A percentile compares a stretch with the other conserved stretches of the same genome.
Evolutionary conservation across 257 asterid genomes (phyloP).

Genomic region (Nicotiana tabacum): DNA sequence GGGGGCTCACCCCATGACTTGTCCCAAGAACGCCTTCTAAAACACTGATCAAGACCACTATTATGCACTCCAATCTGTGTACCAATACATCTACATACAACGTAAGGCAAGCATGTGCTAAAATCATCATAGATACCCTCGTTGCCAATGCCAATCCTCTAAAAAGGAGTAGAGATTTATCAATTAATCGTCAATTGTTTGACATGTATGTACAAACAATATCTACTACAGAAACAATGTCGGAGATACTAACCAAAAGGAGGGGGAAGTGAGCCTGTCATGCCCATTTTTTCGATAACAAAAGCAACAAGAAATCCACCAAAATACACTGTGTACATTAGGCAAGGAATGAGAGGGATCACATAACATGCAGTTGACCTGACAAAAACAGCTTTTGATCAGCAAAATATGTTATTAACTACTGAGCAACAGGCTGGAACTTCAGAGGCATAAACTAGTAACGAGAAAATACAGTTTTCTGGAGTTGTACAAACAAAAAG

Average conservation of each 20-base stretch:
- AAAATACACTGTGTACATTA: slow-evolving; percentile 68
- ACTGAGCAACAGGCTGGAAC: not conserved
- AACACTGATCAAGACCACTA: not conserved
- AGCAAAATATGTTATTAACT: slow-evolving; percentile 12
- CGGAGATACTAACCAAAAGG: slow-evolving; percentile 71
- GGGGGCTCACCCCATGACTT: too few species aligned
- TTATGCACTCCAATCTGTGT: not conserved
- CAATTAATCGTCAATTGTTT: not conserved
- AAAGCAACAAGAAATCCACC: slow-evolving; percentile 83
- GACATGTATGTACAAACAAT: not conserved
- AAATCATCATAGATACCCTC: not conserved
- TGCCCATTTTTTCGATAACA: slow-evolving; percentile 97
- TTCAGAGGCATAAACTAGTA: slow-evolving; percentile 4
- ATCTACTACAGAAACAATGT: slow-evolving; percentile 4
- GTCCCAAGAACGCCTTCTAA: too few species aligned
- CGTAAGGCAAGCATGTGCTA: not conserved
- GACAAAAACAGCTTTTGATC: slow-evolving; percentile 34
- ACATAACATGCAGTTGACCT: slow-evolving; percentile 84
- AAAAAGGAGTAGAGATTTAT: not conserved
- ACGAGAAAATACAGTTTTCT: slow-evolving; percentile 1
- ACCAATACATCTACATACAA: not conserved
- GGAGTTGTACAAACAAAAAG: not conserved
- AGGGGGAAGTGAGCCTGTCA: slow-evolving; percentile 88
- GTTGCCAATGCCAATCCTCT: not conserved
- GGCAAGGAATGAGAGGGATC: slow-evolving; percentile 68